Conservation (phyloP, 116 monocot species). For the Phalaenopsis hybrid region DNA sequence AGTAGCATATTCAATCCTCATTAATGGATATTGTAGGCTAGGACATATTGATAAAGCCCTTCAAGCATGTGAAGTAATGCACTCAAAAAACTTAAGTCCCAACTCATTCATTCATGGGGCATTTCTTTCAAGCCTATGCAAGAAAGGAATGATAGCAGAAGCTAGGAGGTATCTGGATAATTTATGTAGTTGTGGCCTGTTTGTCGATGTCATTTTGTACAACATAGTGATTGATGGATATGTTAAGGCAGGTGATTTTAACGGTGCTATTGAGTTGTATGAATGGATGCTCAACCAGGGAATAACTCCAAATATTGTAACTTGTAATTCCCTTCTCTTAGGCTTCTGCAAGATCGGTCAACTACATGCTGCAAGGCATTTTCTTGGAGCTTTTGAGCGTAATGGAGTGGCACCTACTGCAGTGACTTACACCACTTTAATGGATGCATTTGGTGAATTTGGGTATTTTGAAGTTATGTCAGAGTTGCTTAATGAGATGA, state of each 20-base stretch:
- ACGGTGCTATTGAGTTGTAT: conserved; percentile 38
- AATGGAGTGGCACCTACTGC: conserved; percentile 42
- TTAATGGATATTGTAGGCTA: conserved; percentile 56
- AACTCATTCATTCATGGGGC: conserved; percentile 40
- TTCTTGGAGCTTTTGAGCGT: conserved; percentile 20
- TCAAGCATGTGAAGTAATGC: conserved; percentile 40
- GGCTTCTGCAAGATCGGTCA: conserved; percentile 53
- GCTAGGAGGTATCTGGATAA: conserved; percentile 45
- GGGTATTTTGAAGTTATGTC: conserved; percentile 25
- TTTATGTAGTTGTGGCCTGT: conserved; percentile 19
- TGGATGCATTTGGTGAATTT: conserved; percentile 45
- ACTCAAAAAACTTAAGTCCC: conserved; percentile 19
- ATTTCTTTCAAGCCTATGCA: conserved; percentile 53
- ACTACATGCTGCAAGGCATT: conserved; percentile 21
- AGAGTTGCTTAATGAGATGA: conserved; percentile 51
- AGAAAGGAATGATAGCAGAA: conserved; percentile 35
- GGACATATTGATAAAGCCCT: conserved; percentile 57
- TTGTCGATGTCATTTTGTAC: conserved; percentile 30
- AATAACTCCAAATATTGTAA: conserved; percentile 48
- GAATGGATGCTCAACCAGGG: conserved; percentile 28
- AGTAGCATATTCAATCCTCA: conserved; percentile 58
- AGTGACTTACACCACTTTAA: conserved; percentile 60
- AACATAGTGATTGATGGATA: conserved; percentile 63
- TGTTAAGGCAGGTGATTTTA: conserved; percentile 36
- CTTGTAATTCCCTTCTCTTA: conserved; percentile 51